Percentiles rank a stretch among this genome's conserved stretches.
phyloP scores from a whole-genome alignment of 2,329 filamentous ascomycete species.

The Lachnellula arida region DNA sequence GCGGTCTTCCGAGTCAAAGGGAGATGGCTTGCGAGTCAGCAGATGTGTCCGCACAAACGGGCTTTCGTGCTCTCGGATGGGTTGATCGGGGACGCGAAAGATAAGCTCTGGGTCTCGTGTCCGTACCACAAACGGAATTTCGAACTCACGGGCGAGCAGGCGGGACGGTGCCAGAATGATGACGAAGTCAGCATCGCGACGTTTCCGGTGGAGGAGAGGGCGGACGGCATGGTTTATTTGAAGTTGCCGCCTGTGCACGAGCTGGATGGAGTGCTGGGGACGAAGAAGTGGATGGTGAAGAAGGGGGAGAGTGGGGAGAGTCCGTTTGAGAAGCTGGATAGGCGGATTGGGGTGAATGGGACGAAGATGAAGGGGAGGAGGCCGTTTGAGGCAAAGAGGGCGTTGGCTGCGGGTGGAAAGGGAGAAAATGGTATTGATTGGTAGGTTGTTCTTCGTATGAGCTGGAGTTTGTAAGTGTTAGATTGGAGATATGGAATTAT shows the following conservation, averaged over 20 bases:
- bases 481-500: neutral
- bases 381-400: conserved; percentile 21
- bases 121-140: conserved; percentile 90
- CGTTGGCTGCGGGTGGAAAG: conserved; percentile 15
- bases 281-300: conserved; percentile 71
- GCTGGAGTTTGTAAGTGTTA: neutral
- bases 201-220: conserved; percentile 70
- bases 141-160: conserved; percentile 60
- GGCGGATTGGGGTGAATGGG: conserved; percentile 24
- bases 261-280: conserved; percentile 74
- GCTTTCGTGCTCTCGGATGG: conserved; percentile 87
- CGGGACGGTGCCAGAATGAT: conserved; percentile 72
- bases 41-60: conserved; percentile 93
- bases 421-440: conserved; percentile 26
- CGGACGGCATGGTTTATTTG: conserved; percentile 74
- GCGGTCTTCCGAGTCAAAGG: conserved; percentile 81
- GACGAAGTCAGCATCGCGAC: conserved; percentile 73
- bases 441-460: conserved; percentile 11
- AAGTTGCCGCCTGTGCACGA: conserved; percentile 77
- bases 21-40: conserved; percentile 78
- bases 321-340: conserved; percentile 33
- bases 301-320: conserved; percentile 54
- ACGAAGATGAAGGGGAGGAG: conserved; percentile 26
- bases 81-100: conserved; percentile 57
- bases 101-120: conserved; percentile 79